These are phyloP conservation scores for Evansstolkia leycettana DNA, from an alignment of 495 filamentous ascomycete species.

Conservation along the genomic window DNA sequence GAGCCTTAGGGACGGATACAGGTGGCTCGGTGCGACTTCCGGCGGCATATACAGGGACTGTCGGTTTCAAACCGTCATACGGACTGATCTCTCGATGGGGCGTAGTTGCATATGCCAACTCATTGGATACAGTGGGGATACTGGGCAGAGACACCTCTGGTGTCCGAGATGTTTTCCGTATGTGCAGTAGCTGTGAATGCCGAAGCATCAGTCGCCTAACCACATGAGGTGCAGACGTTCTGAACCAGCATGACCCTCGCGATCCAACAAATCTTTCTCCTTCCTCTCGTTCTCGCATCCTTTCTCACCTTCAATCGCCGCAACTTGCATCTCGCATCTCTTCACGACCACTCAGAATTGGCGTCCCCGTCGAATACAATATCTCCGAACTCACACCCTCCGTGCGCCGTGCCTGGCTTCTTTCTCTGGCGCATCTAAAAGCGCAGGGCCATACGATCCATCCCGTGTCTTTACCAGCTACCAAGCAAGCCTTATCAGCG, in stretches of 20 bases:
- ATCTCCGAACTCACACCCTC: constrained; percentile 60
- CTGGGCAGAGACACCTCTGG: constrained; percentile 39
- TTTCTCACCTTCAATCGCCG: constrained; percentile 11
- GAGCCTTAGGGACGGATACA: constrained; percentile 86
- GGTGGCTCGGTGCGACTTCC: constrained; percentile 88
- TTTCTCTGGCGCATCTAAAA: constrained; percentile 43
- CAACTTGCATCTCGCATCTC: constrained; percentile 16
- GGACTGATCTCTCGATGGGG: constrained; percentile 76
- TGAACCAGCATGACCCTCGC: constrained; percentile 51
- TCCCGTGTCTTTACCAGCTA: constrained; percentile 72
- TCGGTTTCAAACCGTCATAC: constrained; percentile 92
- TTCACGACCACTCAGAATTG: constrained; percentile 41
- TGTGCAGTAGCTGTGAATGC: constrained; percentile 3
- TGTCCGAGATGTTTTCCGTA: constrained; percentile 46
- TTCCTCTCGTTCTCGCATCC: constrained; percentile 35
- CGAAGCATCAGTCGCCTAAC: background rate
- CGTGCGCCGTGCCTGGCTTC: constrained; percentile 58
- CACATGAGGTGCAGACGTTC: constrained; percentile 15
- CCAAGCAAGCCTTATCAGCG: constrained; percentile 71
- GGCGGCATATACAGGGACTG: constrained; percentile 75
- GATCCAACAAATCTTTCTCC: constrained; percentile 67
- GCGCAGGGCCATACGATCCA: constrained; percentile 54
- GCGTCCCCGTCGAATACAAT: constrained; percentile 80
- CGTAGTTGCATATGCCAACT: constrained; percentile 91
- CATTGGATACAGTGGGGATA: constrained; percentile 86